These are phyloP conservation scores for Aspergillus tamarii DNA, from an alignment of 2,329 filamentous ascomycete species.

Conservation along the genomic window DNA sequence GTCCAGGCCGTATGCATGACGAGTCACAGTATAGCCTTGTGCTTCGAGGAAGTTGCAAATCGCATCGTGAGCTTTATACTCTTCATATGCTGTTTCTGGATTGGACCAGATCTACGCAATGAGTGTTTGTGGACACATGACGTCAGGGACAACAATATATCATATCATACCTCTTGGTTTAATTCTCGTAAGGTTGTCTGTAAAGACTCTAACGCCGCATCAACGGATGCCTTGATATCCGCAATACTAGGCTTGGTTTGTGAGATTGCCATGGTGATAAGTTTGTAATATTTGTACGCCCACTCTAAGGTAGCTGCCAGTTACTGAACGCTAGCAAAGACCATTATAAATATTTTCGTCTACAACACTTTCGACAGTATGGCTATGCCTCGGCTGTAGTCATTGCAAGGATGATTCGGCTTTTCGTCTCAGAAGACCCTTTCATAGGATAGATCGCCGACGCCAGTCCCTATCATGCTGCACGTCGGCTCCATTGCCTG, in stretches of 20 bases:
- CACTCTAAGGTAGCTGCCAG: not conserved
- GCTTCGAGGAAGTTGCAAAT: slow-evolving; percentile 51
- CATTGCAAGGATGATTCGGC: not conserved
- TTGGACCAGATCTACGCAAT: slow-evolving; percentile 47
- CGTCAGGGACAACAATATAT: not conserved
- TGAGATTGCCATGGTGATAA: slow-evolving; percentile 22
- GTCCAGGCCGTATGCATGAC: slow-evolving; percentile 55
- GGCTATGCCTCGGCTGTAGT: not conserved
- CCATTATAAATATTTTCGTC: not conserved
- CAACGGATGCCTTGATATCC: slow-evolving; percentile 27
- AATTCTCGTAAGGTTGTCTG: slow-evolving; percentile 27
- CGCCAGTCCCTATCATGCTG: slow-evolving; percentile 3
- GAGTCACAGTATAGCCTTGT: slow-evolving; percentile 52
- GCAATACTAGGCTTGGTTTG: slow-evolving; percentile 12
- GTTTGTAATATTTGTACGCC: not conserved
- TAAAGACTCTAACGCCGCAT: slow-evolving; percentile 22
- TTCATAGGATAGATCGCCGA: slow-evolving; percentile 13
- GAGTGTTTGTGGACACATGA: not conserved
- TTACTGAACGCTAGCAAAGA: not conserved
- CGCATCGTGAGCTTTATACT: slow-evolving; percentile 55
- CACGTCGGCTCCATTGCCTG: slow-evolving; percentile 9
- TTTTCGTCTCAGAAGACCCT: not conserved
- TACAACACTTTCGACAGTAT: not conserved
- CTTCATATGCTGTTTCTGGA: slow-evolving; percentile 57
- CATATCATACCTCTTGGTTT: slow-evolving; percentile 27